Percentiles rank a stretch among this genome's conserved stretches.
Conservation (phyloP, 371 early-diverging fungal species). For the Umbelopsis sp. region DNA sequence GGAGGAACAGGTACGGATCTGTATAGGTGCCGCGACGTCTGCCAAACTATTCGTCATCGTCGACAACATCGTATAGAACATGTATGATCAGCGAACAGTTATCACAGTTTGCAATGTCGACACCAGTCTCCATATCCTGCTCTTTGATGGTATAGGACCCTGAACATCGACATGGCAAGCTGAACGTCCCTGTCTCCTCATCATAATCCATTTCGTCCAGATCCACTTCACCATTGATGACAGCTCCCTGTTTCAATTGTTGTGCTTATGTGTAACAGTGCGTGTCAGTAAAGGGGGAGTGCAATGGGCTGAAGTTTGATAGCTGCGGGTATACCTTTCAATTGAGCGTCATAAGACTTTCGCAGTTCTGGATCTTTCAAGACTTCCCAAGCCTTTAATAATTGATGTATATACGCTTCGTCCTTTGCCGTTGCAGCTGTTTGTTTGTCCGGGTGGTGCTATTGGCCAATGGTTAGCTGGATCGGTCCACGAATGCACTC, state of each 20-base stretch:
- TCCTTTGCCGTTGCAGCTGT: constrained; percentile 13
- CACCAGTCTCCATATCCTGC: constrained; percentile 51
- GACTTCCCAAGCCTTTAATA: constrained; percentile 53
- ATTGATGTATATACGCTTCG: constrained; percentile 34
- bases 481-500: not conserved
- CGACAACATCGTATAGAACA: constrained; percentile 56
- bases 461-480: not conserved
- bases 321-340: constrained; percentile 34
- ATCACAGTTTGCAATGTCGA: constrained; percentile 53
- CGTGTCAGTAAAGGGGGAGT: not conserved
- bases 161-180: constrained; percentile 56
- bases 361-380: constrained; percentile 38
- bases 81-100: constrained; percentile 57
- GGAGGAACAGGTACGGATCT: too few relatives aligned
- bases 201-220: constrained; percentile 50
- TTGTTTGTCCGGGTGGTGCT: constrained; percentile 60
- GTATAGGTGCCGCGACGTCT: too few relatives aligned
- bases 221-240: constrained; percentile 49
- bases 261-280: not conserved
- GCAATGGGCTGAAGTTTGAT: not conserved
- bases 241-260: constrained; percentile 28
- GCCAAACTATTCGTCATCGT: constrained; percentile 22
- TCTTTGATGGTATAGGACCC: constrained; percentile 56
- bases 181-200: constrained; percentile 32
- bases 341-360: constrained; percentile 43